Base-by-base conservation (phyloP, 225 moss, liverwort and hornwort genomes). In the Anthoceros angustus region DNA sequence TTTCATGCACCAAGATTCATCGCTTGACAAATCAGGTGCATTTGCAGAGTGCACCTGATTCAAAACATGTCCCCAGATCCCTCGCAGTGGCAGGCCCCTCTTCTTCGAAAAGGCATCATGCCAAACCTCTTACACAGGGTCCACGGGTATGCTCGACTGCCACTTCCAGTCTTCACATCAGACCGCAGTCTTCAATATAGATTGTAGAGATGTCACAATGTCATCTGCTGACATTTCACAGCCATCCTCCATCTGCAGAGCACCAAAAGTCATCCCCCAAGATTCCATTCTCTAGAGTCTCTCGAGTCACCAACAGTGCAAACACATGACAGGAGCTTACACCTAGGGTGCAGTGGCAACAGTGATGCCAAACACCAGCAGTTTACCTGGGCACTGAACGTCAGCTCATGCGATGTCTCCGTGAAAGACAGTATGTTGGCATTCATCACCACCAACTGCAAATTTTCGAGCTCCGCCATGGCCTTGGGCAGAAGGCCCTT, bases 381-480 rank as follows among this genome's bases (percentile, higher is more conserved):
- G 42, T n/a, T 55, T 18, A 91, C 98, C 88, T 91, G 88, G 6
- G 88, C 92, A 68, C 82, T 82, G 62, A 87, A 84, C 21, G 98
- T 91, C 0, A 91, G 75, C 45, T 98, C 98, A 41, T 92, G 82
- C 0, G 86, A 85, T 15, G 79, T 79, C 0, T 79, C 71, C 2
- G 98, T 85, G 74, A 98, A 98, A 11, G 98, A 89, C 69, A 98
- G 68, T 9, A 98, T 87, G 70, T 83, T 89, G 20, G 87, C 91
- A 43, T 89, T 92, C 43, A 87, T 63, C 10, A 98, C 82, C 6
- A 78, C 78, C 71, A 98, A 41, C 40, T 98, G 87, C 80, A 92
- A 63, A 64, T 83, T 98, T 78, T 98, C 98, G 6, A 98, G 72
- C 50, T 98, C 92, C 0, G 82, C 76, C 10, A 98, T 73, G 16